These are phyloP conservation scores for Hymenoscyphus linearis DNA, from an alignment of 2,329 filamentous ascomycete genomes.

Conservation along the genomic window DNA sequence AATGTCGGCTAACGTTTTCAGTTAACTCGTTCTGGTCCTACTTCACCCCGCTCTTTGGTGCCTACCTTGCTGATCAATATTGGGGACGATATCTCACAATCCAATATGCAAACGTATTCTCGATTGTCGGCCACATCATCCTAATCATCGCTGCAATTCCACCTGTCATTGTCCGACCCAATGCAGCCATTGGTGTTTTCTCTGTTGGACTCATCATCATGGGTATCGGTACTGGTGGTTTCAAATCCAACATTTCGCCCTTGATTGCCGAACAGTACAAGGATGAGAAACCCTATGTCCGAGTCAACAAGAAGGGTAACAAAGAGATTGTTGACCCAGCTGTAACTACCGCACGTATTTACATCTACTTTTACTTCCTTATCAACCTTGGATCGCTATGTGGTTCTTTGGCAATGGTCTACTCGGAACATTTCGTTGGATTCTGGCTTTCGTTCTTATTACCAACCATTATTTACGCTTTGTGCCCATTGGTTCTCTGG, in stretches of 20 bases:
- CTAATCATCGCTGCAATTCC: slow-evolving; percentile 41
- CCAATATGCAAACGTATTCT: slow-evolving; percentile 40
- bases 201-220: slow-evolving; percentile 43
- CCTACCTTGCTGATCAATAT: slow-evolving; percentile 51
- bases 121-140: slow-evolving; percentile 47
- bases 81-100: slow-evolving; percentile 57
- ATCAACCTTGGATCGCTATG: slow-evolving; percentile 45
- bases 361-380: slow-evolving; percentile 43
- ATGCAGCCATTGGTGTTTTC: slow-evolving; percentile 42
- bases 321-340: slow-evolving; percentile 30
- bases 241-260: slow-evolving; percentile 36
- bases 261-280: slow-evolving; percentile 32
- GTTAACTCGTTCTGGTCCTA: slow-evolving; percentile 35
- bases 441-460: slow-evolving; percentile 42
- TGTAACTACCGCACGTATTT: slow-evolving; percentile 30
- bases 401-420: slow-evolving; percentile 41
- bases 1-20: background rate
- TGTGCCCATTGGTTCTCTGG: slow-evolving; percentile 53
- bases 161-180: slow-evolving; percentile 38
- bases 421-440: slow-evolving; percentile 47
- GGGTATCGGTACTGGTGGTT: slow-evolving; percentile 40
- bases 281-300: slow-evolving; percentile 23
- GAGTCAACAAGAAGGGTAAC: slow-evolving; percentile 24
- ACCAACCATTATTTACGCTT: slow-evolving; percentile 40
- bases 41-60: slow-evolving; percentile 42